A percentile compares a stretch with the other conserved stretches of the same genome.
Evolutionary conservation across 805 yeast genomes (phyloP).

Genomic region (Candida sakaeoensis): DNA sequence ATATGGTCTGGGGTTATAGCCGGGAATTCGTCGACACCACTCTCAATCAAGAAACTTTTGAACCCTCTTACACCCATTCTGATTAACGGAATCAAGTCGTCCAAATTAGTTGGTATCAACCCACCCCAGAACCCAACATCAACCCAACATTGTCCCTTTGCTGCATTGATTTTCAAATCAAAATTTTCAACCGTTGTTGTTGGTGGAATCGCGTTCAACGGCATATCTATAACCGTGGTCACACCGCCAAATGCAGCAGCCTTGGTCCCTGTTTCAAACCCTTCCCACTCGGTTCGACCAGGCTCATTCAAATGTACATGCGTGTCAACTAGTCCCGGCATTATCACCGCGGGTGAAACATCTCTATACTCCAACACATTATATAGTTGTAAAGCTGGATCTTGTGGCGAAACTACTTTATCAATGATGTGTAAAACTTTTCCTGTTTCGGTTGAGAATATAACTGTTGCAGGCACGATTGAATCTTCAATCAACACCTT

Average conservation of each 20-base stretch:
- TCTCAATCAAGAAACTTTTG: slow-evolving; percentile 87
- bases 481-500: slow-evolving; percentile 49
- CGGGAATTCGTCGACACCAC: slow-evolving; percentile 97
- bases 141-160: slow-evolving; percentile 80
- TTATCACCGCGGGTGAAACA: slow-evolving; percentile 58
- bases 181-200: slow-evolving; percentile 82
- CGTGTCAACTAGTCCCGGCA: slow-evolving; percentile 92
- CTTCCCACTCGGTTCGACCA: slow-evolving; percentile 98
- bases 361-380: slow-evolving; percentile 46
- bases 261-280: slow-evolving; percentile 92
- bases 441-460: slow-evolving; percentile 49
- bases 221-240: slow-evolving; percentile 95
- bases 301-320: slow-evolving; percentile 96
- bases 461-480: slow-evolving; percentile 57
- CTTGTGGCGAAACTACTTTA: slow-evolving; percentile 30
- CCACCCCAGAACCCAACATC: slow-evolving; percentile 98
- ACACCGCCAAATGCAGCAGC: slow-evolving; percentile 97
- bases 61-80: slow-evolving; percentile 89
- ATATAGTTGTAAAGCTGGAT: slow-evolving; percentile 39
- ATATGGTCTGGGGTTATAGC: slow-evolving; percentile 67
- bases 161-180: slow-evolving; percentile 71
- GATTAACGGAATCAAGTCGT: slow-evolving; percentile 69
- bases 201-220: slow-evolving; percentile 92
- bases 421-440: slow-evolving; percentile 52
- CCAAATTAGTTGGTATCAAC: slow-evolving; percentile 71